A percentile compares a stretch with the other conserved stretches of the same genome.
These are phyloP conservation scores for Akanthomyces muscarius DNA, from an alignment of 2,329 filamentous ascomycete species.

Conservation along the genomic window DNA sequence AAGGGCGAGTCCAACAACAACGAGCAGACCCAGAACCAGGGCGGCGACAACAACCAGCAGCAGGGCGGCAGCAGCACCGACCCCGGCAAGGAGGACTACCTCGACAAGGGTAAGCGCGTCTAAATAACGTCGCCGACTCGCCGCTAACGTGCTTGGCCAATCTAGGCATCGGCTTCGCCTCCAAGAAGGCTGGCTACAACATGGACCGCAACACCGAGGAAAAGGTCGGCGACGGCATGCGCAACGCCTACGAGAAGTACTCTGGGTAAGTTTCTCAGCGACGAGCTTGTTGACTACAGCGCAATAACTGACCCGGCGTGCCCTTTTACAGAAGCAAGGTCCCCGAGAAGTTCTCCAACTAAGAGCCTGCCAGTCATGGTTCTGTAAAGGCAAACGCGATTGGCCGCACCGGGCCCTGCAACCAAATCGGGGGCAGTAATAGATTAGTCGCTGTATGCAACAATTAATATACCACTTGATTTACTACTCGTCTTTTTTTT, in stretches of 20 bases:
- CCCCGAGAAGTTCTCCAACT: conserved; percentile 35
- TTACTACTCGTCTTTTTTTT: neutral
- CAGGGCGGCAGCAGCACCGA: conserved; percentile 1
- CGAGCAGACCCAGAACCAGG: conserved; percentile 15
- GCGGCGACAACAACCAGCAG: conserved; percentile 14
- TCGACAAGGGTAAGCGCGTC: conserved; percentile 34
- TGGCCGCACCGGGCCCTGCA: neutral
- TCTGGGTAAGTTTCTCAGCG: conserved; percentile 32
- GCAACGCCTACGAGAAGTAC: conserved; percentile 33
- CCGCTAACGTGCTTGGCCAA: neutral
- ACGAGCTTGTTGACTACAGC: neutral
- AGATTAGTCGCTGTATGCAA: neutral
- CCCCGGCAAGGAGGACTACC: conserved; percentile 31
- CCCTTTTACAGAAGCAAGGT: conserved; percentile 25
- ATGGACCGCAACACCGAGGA: conserved; percentile 32
- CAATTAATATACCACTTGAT: conserved; percentile 15
- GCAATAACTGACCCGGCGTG: neutral
- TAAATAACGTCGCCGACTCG: neutral
- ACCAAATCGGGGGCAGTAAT: neutral
- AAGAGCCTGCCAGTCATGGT: conserved; percentile 7
- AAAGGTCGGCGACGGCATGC: conserved; percentile 38
- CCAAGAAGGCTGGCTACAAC: conserved; percentile 35
- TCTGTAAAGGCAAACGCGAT: neutral
- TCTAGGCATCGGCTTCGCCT: conserved; percentile 28
- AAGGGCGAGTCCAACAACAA: conserved; percentile 16